Evolutionary conservation across 2,329 filamentous ascomycete species (phyloP), one percentile per base, ranked within the genome.

Genomic region (Colletotrichum gigasporum): DNA sequence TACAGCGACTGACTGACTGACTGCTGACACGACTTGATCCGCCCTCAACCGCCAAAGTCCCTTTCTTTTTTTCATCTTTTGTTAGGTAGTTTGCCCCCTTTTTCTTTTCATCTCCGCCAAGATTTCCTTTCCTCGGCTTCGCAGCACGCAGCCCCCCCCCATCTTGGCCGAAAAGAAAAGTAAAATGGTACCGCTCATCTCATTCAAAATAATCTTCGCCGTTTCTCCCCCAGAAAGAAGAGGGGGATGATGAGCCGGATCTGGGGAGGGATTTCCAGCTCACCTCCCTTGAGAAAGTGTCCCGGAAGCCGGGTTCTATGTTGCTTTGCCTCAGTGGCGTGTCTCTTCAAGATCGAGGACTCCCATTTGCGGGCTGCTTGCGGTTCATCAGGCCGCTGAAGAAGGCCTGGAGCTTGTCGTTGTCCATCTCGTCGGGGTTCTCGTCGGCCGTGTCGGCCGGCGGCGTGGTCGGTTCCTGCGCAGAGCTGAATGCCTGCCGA

Each of bases 361-460:
- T 63, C 4, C 52, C 56, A 12, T 64, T 64, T 2, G 56, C 42
- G 2, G 61, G 56, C 14, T 68, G 73, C 52, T 84, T 83, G 66
- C 83, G 81, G 69, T 87, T 87, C 85, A 88, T 87, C 65, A 89
- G 73, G 32, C 83, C 84, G 61, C 81, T 82, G 69, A 89, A 89
- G 75, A 89, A 89, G 67, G 82, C 85, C 67, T 87, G 82, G 55
- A 88, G 75, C 69, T 86, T 84, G 66, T 87, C 85, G 42, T 83
- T 87, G 73, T 88, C 80, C 71, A 86, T 80, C 61, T 79, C 79
- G 4, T 75, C 74, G 26, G 77, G 69, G 12, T 75, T 73, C 34
- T 82, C 78, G 3, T 72, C 68, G 10, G 74, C 70, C 7, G 74
- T 68, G 7, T 75, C 75, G 4, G 72, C 74, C 0, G 76, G 69